Evolutionary conservation across 2,329 filamentous ascomycete species (phyloP), one percentile per base, ranked within the genome.

Genomic region (Venturia aucupariae): DNA sequence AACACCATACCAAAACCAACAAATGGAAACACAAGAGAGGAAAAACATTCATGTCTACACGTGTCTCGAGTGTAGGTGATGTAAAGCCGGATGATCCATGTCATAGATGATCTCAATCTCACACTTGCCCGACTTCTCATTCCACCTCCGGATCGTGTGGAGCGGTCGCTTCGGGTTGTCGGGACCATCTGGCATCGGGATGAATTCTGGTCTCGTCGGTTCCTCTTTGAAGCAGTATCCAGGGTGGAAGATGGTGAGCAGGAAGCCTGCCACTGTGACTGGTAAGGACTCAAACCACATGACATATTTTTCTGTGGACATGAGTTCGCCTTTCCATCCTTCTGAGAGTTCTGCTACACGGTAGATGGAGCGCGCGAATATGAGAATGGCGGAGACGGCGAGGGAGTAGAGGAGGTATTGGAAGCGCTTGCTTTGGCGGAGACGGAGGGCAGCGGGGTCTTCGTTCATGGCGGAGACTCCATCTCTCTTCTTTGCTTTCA

Each of bases 291-390:
- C 85, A 39, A 87, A 78, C 11, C 83, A 79, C 66, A 86, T 78
- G 69, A 87, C 87, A 27, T 80, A 82, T 54, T 78, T 75, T 75
- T 87, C 77, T 72, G 86, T 80, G 68, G 85, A 82, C 84, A 87
- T 87, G 71, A 87, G 82, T 19, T 77, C 70, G 73, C 85, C 86
- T 15, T 84, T 84, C 84, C 84, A 88, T 27, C 85, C 85, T 30
- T 83, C 82, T 2, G 82, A 80, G 82, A 87, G 86, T 71, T 87
- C 85, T 1, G 80, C 82, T 63, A 87, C 82, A 69, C 83, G 84
- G 64, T 70, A 70, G 68, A 72, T 66, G 61, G 71, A 72, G 42
- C 72, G 67, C 60, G 67, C 65, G 19, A 72, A 62, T 64, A 64
- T 67, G 51, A 64, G 61, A n/a, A 65, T 4, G 57, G 64, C 68